These are phyloP conservation scores for Starmera quercuum DNA, from an alignment of 805 yeast species.

Conservation along the genomic window DNA sequence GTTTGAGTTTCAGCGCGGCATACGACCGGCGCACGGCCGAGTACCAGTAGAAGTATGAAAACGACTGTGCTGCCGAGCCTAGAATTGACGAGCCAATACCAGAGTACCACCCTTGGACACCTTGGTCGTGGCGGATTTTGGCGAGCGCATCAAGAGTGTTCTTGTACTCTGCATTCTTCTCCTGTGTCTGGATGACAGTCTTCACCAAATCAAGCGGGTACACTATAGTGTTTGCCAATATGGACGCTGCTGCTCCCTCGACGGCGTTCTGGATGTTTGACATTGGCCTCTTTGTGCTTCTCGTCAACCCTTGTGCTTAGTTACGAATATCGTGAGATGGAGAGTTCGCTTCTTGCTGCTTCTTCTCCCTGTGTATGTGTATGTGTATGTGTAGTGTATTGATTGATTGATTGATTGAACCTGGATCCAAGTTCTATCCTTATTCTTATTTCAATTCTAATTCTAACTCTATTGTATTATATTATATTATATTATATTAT, in stretches of 20 bases:
- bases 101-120: conserved; percentile 61
- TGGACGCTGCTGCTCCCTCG: conserved; percentile 78
- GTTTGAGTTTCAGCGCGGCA: conserved; percentile 26
- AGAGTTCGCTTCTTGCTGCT: too few species aligned
- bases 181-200: conserved; percentile 69
- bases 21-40: conserved; percentile 57
- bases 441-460: too few species aligned
- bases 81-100: conserved; percentile 62
- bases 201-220: conserved; percentile 78
- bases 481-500: too few species aligned
- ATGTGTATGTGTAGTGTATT: neutral
- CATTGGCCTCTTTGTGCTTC: conserved; percentile 23
- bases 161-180: conserved; percentile 33
- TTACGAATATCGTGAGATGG: too few species aligned
- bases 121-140: conserved; percentile 49
- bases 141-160: conserved; percentile 55
- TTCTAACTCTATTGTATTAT: too few species aligned
- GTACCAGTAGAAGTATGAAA: conserved; percentile 85
- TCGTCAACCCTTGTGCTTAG: too few species aligned
- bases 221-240: conserved; percentile 68
- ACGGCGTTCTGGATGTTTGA: conserved; percentile 63
- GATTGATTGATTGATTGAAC: neutral
- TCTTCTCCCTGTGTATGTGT: neutral
- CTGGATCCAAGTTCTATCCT: too few species aligned
- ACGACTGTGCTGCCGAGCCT: conserved; percentile 71